Percentiles rank a stretch among this genome's conserved stretches.
phyloP scores from a whole-genome alignment of 371 early-diverging fungal genomes.

The Apophysomyces sp. region DNA sequence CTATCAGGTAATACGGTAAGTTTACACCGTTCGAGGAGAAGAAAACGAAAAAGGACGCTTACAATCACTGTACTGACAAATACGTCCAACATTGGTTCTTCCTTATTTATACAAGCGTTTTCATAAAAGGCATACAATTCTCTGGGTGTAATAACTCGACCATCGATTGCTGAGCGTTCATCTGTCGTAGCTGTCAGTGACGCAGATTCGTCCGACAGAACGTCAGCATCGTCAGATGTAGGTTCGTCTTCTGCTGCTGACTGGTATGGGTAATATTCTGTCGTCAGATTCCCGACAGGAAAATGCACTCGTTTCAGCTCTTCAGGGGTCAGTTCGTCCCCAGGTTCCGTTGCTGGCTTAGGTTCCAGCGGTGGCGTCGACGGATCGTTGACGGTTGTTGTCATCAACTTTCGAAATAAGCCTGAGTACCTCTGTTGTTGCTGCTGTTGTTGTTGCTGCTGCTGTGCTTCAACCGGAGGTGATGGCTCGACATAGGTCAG shows the following conservation, averaged over 20 bases:
- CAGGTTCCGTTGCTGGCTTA: background rate
- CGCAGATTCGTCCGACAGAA: background rate
- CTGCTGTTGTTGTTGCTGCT: conserved; percentile 15
- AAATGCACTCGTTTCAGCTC: conserved; percentile 58
- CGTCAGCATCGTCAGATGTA: conserved; percentile 8
- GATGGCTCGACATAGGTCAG: conserved; percentile 17
- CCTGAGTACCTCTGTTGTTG: conserved; percentile 7
- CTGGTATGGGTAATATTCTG: conserved; percentile 44
- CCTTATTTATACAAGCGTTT: conserved; percentile 53
- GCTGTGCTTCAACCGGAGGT: conserved; percentile 3
- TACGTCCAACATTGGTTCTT: conserved; percentile 50
- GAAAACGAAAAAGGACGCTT: conserved; percentile 4
- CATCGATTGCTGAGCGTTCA: background rate
- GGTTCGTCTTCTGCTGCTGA: conserved; percentile 9
- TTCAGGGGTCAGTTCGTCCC: conserved; percentile 31
- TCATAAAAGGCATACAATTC: conserved; percentile 33
- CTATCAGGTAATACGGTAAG: background rate
- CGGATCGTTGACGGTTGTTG: background rate
- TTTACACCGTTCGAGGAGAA: too few species aligned
- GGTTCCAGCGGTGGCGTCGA: background rate
- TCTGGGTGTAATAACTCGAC: conserved; percentile 20
- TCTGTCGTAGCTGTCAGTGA: background rate
- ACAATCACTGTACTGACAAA: conserved; percentile 48
- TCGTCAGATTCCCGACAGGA: conserved; percentile 52
- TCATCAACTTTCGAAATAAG: conserved; percentile 22